Base-by-base conservation (phyloP, 176 grass and related monocot genomes). In the Canna indica region DNA sequence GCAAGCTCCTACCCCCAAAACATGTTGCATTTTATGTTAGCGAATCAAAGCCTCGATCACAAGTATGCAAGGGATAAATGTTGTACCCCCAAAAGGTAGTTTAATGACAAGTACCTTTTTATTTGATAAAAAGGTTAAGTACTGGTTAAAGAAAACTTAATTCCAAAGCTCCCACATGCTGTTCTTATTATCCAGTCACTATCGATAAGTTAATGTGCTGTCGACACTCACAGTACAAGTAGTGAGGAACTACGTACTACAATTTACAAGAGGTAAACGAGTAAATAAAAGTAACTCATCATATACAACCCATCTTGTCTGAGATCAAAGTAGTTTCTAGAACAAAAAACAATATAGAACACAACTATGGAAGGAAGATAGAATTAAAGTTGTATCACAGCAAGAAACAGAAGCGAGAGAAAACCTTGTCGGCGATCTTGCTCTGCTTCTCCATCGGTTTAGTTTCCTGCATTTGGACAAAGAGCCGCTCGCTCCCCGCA, bases 401-500 rank as follows among this genome's bases (percentile, higher is more conserved):
- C 3, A 54, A n/a, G 50, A 5, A 1, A n/a, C 1, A 5, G 2
- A 4, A 20, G 47, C 31, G 25, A 39, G 4, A 17, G 1, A 32
- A 67, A 53, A 90, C 94, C 94, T 90, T 99, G 74, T 86, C 83
- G 45, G 78, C 75, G 50, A 99, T 86, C 70, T 82, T 93, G 84
- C 86, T 76, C 72, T 99, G 94, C 60, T 60, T 93, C 24, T 90
- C 80, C 94, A 93, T 99, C 68, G 82, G 28, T 71, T 99, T 99
- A 63, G 78, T 83, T 24, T 84, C 89, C 75, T 99, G 94, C 89
- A 93, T 99, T 85, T 82, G 70, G 59, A 99, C 94, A 75, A 84
- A 90, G 30, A 93, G 74, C 52, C 90, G 70, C 84, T 99, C 94
- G 22, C 89, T 83, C 68, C 94, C 94, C 44, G 90, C 94, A 4